phyloP scores from a whole-genome alignment of 768 basidiomycete genomes.

The Lactarius psammicola region DNA sequence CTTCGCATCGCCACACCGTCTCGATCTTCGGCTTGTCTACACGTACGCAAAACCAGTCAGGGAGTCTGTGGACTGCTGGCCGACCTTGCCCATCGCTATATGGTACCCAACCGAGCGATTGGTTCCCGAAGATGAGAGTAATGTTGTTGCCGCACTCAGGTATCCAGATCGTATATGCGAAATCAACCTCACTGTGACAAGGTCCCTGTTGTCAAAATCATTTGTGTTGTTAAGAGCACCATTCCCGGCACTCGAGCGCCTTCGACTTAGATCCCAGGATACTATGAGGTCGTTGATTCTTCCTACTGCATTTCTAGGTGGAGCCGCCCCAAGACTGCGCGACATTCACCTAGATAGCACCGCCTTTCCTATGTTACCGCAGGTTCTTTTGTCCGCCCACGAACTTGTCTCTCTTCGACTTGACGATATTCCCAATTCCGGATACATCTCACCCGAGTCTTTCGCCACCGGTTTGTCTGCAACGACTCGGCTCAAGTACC shows the following conservation, averaged over 20 bases:
- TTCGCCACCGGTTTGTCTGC: neutral
- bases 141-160: conserved; percentile 10
- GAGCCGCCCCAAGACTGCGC: neutral
- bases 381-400: neutral
- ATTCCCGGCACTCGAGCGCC: neutral
- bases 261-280: neutral
- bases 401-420: conserved; percentile 10
- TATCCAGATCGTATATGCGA: conserved; percentile 1
- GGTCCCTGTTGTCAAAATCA: neutral
- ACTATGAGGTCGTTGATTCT: neutral
- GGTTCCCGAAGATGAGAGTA: neutral
- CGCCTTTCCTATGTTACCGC: conserved; percentile 9
- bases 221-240: neutral
- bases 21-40: conserved; percentile 7
- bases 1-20: conserved; percentile 9
- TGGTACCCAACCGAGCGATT: neutral
- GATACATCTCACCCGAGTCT: conserved; percentile 8
- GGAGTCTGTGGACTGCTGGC: conserved; percentile 2
- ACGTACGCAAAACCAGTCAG: conserved; percentile 3
- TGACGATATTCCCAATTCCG: conserved; percentile 7
- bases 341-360: neutral
- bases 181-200: neutral
- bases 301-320: conserved; percentile 1
- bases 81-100: neutral
- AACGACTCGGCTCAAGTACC: neutral